phyloP scores from a whole-genome alignment of 1,284 basidiomycete species.

The Microbotryum silenes-acaulis region DNA sequence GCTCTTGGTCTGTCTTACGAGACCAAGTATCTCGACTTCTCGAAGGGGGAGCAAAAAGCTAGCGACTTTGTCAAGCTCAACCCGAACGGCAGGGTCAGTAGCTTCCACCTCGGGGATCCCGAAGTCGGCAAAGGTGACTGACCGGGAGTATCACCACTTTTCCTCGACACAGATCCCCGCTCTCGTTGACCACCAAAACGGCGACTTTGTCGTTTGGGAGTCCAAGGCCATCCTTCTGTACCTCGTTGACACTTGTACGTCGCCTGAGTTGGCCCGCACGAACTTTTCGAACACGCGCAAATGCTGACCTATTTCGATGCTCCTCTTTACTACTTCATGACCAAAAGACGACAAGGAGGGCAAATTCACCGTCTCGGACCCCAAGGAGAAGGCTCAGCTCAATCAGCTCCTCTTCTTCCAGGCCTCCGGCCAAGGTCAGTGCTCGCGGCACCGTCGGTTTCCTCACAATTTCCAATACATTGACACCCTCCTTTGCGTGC shows the following conservation, averaged over 20 bases:
- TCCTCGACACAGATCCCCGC: constrained; percentile 34
- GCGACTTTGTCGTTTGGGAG: constrained; percentile 40
- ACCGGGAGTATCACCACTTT: constrained; percentile 12
- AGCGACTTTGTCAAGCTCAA: constrained; percentile 34
- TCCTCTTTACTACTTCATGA: too few relatives aligned
- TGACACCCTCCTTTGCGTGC: neutral
- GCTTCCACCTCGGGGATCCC: too few relatives aligned
- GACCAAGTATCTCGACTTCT: constrained; percentile 37
- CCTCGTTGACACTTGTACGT: constrained; percentile 37
- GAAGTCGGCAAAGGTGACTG: neutral
- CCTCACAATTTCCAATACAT: neutral
- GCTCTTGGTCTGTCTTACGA: constrained; percentile 39
- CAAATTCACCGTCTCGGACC: constrained; percentile 36
- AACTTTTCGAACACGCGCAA: neutral
- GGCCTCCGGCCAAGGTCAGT: constrained; percentile 36
- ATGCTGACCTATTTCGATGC: neutral
- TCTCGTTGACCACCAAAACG: constrained; percentile 41
- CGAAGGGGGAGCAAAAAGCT: constrained; percentile 37
- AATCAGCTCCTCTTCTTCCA: constrained; percentile 34
- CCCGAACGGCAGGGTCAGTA: constrained; percentile 32
- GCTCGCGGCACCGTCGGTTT: neutral
- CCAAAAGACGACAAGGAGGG: constrained; percentile 38
- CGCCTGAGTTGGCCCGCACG: neutral
- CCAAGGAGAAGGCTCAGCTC: constrained; percentile 32
- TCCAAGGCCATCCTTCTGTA: constrained; percentile 41